phyloP scores from a whole-genome alignment of 345 rosid genomes.

The Hibiscus trionum region DNA sequence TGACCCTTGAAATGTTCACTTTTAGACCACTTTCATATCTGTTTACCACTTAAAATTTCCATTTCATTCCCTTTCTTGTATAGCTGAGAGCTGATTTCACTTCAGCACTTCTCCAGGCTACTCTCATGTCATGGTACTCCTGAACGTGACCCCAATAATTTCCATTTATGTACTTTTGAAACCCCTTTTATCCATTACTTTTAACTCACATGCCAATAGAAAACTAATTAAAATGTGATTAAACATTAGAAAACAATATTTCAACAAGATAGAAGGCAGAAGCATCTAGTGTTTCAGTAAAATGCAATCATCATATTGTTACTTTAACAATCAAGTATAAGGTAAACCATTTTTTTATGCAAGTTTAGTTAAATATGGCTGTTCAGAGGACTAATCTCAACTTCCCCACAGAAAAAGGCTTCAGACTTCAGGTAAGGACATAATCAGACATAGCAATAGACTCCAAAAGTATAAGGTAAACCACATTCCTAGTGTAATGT shows the following conservation, averaged over 20 bases:
- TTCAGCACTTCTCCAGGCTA: background rate
- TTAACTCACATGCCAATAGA: background rate
- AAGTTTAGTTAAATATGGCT: background rate
- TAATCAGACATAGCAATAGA: background rate
- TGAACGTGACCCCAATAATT: background rate
- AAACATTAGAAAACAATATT: background rate
- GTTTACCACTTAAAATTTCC: background rate
- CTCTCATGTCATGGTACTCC: background rate
- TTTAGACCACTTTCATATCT: background rate
- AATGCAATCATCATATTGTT: background rate
- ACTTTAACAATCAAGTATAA: background rate
- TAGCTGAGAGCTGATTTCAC: background rate
- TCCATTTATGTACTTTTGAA: background rate
- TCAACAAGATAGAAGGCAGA: background rate
- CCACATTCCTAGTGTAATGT: background rate
- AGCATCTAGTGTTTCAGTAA: background rate
- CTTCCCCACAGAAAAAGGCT: background rate
- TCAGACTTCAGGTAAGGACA: background rate
- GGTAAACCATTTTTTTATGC: background rate
- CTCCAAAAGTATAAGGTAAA: too few relatives aligned
- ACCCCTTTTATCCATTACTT: background rate
- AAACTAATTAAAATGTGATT: background rate
- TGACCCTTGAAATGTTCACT: background rate
- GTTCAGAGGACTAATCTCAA: background rate
- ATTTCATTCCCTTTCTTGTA: background rate